Percentiles rank a stretch among this genome's conserved stretches.
These are phyloP conservation scores for Cyberlindnera nakhonratchasimensis DNA, from an alignment of 805 yeast species.

Conservation along the genomic window DNA sequence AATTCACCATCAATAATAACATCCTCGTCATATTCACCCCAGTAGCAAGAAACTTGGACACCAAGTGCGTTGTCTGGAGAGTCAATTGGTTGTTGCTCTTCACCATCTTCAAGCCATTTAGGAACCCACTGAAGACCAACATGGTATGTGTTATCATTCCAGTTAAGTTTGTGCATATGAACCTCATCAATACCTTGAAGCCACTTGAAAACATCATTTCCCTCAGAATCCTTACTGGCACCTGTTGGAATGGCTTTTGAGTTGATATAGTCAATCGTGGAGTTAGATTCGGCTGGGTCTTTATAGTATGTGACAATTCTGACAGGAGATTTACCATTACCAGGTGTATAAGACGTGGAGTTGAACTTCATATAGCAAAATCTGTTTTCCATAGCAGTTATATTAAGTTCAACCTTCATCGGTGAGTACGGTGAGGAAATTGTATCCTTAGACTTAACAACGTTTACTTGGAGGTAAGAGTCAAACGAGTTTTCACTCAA, in stretches of 20 bases:
- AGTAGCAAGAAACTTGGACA: slow-evolving; percentile 62
- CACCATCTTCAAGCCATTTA: slow-evolving; percentile 39
- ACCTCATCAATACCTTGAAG: slow-evolving; percentile 61
- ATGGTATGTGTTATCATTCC: slow-evolving; percentile 51
- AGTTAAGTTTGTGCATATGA: slow-evolving; percentile 60
- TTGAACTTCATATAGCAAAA: slow-evolving; percentile 62
- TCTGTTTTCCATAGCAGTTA: slow-evolving; percentile 59
- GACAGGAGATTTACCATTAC: slow-evolving; percentile 52
- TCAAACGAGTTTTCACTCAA: slow-evolving; percentile 32
- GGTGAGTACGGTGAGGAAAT: slow-evolving; percentile 59
- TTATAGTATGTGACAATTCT: slow-evolving; percentile 54
- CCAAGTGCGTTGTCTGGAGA: slow-evolving; percentile 41
- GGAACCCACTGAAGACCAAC: slow-evolving; percentile 79
- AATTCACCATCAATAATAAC: slow-evolving; percentile 36
- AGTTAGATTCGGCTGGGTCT: slow-evolving; percentile 20
- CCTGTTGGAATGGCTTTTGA: slow-evolving; percentile 21
- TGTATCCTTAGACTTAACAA: slow-evolving; percentile 38
- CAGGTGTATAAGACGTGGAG: slow-evolving; percentile 37
- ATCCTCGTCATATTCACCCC: slow-evolving; percentile 67
- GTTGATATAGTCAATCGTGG: slow-evolving; percentile 5
- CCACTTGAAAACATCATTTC: slow-evolving; percentile 48
- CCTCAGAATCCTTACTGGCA: slow-evolving; percentile 32
- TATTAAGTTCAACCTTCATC: slow-evolving; percentile 55
- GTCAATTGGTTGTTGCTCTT: slow-evolving; percentile 30
- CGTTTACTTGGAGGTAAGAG: slow-evolving; percentile 48